These are phyloP conservation scores for Zygoascus biomembranicola DNA, from an alignment of 805 yeast genomes.

Conservation along the genomic window DNA sequence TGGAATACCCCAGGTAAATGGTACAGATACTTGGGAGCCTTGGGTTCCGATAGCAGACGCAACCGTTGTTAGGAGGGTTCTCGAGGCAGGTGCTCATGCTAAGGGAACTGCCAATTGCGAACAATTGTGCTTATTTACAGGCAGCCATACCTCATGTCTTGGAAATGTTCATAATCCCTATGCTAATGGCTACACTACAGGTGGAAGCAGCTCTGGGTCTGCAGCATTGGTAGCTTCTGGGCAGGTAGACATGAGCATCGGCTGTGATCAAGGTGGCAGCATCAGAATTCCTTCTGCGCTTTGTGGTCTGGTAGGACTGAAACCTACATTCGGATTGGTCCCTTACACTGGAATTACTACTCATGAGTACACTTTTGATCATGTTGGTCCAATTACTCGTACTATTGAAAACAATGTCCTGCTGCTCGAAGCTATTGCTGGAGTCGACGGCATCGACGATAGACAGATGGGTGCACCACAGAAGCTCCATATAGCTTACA, in stretches of 20 bases:
- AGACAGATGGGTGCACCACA: slow-evolving; percentile 24
- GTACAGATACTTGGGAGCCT: slow-evolving; percentile 29
- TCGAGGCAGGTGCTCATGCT: slow-evolving; percentile 31
- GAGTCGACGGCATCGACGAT: slow-evolving; percentile 31
- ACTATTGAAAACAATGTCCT: slow-evolving; percentile 30
- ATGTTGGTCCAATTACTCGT: slow-evolving; percentile 34
- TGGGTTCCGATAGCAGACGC: slow-evolving; percentile 33
- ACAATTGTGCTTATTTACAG: slow-evolving; percentile 30
- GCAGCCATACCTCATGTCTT: slow-evolving; percentile 30
- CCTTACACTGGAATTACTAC: slow-evolving; percentile 33
- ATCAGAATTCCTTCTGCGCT: slow-evolving; percentile 42
- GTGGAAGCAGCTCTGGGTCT: slow-evolving; percentile 51
- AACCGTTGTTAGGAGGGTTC: slow-evolving; percentile 29
- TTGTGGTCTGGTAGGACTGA: slow-evolving; percentile 41
- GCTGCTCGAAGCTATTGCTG: slow-evolving; percentile 30
- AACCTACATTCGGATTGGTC: slow-evolving; percentile 53
- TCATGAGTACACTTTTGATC: slow-evolving; percentile 30
- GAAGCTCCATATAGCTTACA: slow-evolving; percentile 4
- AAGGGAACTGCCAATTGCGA: slow-evolving; percentile 33
- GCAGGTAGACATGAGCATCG: slow-evolving; percentile 44
- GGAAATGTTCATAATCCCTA: slow-evolving; percentile 41
- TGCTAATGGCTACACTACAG: slow-evolving; percentile 31
- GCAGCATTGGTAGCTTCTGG: slow-evolving; percentile 45
- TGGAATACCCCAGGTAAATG: slow-evolving; percentile 31
- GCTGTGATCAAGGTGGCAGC: slow-evolving; percentile 48